Conservation (phyloP, 2,329 filamentous ascomycete species). For the Calonectria honghensis region DNA sequence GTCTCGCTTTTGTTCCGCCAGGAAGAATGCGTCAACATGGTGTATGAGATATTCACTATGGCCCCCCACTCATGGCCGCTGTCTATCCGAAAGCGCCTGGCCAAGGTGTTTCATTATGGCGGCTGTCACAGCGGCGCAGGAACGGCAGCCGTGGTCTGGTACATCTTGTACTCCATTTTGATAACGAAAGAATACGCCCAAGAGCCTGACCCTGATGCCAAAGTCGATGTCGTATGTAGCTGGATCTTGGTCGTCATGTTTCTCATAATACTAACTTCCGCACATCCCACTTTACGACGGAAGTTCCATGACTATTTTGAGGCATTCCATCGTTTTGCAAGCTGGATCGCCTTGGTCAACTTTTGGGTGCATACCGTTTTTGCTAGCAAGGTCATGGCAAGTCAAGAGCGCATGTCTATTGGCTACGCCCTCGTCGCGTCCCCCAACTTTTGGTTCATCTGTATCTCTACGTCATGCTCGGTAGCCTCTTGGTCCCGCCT, state of each 20-base stretch:
- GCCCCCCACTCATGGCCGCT: slow-evolving; percentile 65
- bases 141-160: slow-evolving; percentile 62
- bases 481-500: slow-evolving; percentile 75
- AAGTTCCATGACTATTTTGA: slow-evolving; percentile 79
- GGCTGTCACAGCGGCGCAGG: slow-evolving; percentile 67
- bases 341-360: slow-evolving; percentile 76
- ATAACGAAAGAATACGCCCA: slow-evolving; percentile 40
- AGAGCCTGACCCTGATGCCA: slow-evolving; percentile 23
- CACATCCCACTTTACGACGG: slow-evolving; percentile 51
- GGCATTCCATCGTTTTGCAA: slow-evolving; percentile 78
- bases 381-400: slow-evolving; percentile 68
- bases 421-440: slow-evolving; percentile 35
- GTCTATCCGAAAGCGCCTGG: slow-evolving; percentile 62
- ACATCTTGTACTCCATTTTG: slow-evolving; percentile 59
- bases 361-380: slow-evolving; percentile 75
- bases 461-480: slow-evolving; percentile 33
- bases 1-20: slow-evolving; percentile 68
- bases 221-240: slow-evolving; percentile 36
- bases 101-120: slow-evolving; percentile 67
- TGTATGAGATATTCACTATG: slow-evolving; percentile 64
- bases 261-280: slow-evolving; percentile 55
- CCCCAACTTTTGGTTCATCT: slow-evolving; percentile 40
- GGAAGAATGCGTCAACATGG: slow-evolving; percentile 68
- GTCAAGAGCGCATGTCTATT: slow-evolving; percentile 18
- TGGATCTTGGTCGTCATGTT: slow-evolving; percentile 52